Evolutionary conservation across 768 basidiomycete species (phyloP).

Genomic region (Pisolithus marmoratus): DNA sequence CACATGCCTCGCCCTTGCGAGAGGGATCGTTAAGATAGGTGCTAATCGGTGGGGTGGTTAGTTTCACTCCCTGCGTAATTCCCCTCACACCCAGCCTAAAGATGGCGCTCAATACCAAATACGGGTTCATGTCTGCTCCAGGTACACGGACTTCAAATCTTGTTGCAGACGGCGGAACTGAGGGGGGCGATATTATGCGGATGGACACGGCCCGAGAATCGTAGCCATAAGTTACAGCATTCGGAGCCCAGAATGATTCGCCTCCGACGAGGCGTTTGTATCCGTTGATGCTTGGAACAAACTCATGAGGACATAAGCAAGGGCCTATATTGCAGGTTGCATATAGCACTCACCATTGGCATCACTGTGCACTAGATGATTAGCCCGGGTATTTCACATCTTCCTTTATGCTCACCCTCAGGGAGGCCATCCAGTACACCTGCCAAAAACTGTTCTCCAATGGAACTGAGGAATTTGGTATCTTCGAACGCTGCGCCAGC

Average conservation of each 20-base stretch:
- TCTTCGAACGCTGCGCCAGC: constrained; percentile 71
- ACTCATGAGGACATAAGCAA: constrained; percentile 31
- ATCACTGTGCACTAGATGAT: constrained; percentile 46
- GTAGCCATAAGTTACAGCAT: constrained; percentile 90
- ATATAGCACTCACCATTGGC: constrained; percentile 58
- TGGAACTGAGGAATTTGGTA: constrained; percentile 76
- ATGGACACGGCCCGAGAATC: constrained; percentile 92
- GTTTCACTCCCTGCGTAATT: constrained; percentile 65
- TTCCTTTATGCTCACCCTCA: constrained; percentile 53
- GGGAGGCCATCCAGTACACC: constrained; percentile 86
- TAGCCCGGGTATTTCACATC: not conserved
- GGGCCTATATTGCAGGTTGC: not conserved
- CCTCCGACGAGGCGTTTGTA: constrained; percentile 96
- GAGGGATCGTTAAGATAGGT: constrained; percentile 29
- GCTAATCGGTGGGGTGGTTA: constrained; percentile 69
- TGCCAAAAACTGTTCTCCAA: constrained; percentile 90
- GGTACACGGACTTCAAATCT: constrained; percentile 92
- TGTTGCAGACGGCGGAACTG: constrained; percentile 74
- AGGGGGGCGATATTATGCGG: constrained; percentile 88
- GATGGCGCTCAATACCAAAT: constrained; percentile 83
- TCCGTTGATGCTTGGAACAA: constrained; percentile 90
- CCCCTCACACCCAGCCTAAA: constrained; percentile 85
- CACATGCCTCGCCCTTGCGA: constrained; percentile 54
- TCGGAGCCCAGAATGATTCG: constrained; percentile 92
- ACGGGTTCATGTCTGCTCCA: constrained; percentile 96